Base-by-base conservation (phyloP, 1,284 basidiomycete genomes). In the Amylostereum chailletii region DNA sequence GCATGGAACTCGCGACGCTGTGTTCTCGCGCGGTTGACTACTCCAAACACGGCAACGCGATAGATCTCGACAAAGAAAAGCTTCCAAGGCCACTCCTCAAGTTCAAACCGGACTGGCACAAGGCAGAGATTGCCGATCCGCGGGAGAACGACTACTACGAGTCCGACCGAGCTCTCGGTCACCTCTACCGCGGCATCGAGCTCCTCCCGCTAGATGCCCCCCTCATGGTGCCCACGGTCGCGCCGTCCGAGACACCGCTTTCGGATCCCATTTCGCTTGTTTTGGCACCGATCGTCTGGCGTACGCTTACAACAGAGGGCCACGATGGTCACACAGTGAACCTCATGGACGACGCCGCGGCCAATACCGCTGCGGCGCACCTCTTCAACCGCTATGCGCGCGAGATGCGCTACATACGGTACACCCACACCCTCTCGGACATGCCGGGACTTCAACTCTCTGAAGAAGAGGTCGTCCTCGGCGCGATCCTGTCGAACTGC, bases 51-150 rank as follows among this genome's bases (percentile, higher is more conserved):
- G 86, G 86, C 8, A 75, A 75, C 32, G 74, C 78, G 2, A 82
- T 87, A 6, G 68, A 83, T 48, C 69, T 81, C 11, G 66, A 70
- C 34, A 57, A 66, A 1, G 65, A 70, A 37, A 60, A 71, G 2
- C 55, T 70, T 68, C 63, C 86, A 67, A 45, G 64, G 52, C 45
- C 67, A 0, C 67, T 84, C 8, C 83, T 86, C 42, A 72, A 70
- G 19, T 77, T 72, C 60, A 88, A 84, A 58, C 86, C 86, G 0
- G 86, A 90, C 59, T 90, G 87, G 87, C 76, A 85, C 51, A 71
- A 74, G 48, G 77, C 79, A 7, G 86, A 89, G 58, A 75, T 82
- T 29, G 69, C 75, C 3, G 65, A 67, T 5, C 75, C 78, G 34
- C 74, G 77, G 11, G 60, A 72, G 34, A 77, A 72, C 1, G 83